phyloP scores from a whole-genome alignment of 1,284 basidiomycete genomes.

The Puccinia novopanici region DNA sequence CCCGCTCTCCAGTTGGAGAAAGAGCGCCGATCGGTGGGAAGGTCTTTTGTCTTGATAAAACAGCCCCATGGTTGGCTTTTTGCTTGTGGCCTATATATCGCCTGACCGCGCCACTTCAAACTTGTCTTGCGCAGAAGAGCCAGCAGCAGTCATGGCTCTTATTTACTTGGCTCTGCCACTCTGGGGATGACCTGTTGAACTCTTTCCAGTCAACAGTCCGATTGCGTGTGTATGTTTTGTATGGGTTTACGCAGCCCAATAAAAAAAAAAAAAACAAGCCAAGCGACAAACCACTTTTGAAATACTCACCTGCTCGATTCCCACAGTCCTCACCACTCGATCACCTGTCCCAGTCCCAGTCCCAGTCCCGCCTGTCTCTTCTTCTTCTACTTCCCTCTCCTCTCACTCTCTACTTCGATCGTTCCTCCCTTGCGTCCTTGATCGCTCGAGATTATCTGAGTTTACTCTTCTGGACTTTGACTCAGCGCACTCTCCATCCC shows the following conservation, averaged over 20 bases:
- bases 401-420: conserved; percentile 17
- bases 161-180: no score
- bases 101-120: neutral
- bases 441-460: neutral
- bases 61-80: neutral
- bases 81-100: neutral
- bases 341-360: neutral
- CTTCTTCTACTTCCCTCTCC: neutral
- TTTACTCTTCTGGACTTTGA: neutral
- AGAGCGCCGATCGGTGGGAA: neutral
- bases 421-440: neutral
- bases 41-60: neutral
- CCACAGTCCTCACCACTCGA: conserved; percentile 23
- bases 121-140: neutral
- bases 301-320: neutral
- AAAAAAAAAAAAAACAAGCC: neutral
- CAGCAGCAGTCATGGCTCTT: neutral
- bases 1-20: no score
- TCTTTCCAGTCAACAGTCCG: neutral
- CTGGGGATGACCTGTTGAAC: neutral
- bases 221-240: neutral
- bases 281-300: neutral
- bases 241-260: conserved; percentile 9
- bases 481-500: neutral
- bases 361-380: neutral